Evolutionary conservation across 257 asterid species (phyloP), one percentile per base, ranked within the genome.

Genomic region (Fraxinus anomala): DNA sequence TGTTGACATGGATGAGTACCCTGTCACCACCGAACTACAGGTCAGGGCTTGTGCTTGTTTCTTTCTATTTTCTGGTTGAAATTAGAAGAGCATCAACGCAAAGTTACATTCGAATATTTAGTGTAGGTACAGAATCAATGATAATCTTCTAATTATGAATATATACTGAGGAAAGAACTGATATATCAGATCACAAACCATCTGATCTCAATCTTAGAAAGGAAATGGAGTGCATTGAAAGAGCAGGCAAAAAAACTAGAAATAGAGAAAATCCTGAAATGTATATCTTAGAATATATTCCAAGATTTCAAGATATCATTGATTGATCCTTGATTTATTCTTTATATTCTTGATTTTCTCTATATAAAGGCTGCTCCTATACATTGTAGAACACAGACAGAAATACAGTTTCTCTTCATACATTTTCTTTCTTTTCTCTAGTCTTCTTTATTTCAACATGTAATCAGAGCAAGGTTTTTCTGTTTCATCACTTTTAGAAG

Each of bases 21-120:
- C 97, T 69, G 97, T 90, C 75, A 90, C 96, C 76, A 92, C 97
- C 66, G 93, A 92, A 78, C 94, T 92, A 28, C 96, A 90, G 89
- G 96, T 82, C 23, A 33, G 33, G 21, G 33, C 6, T n/a, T 40
- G 14, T 71, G 23, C 44, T 16, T 12, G 51, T 42, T 40, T 42
- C 16, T 42, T 42, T 42, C 51, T 11, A 11, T 12, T 40, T 42
- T 12, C 51, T 42, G 40, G 1, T 63, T 63, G 36, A 63, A 63
- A 24, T 10, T 26, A 10, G n/a, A 63, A 26, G 8, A 4, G 17
- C 30, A 21, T 26, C 69, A 1, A 26, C 4, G 4, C 17, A 42
- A 63, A 24, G 28, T 8, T 21, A 21, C 28, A 9, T 3, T 59
- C 3, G 28, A n/a, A 59, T 59, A 59, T 1, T 6, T 59, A 42